These are phyloP conservation scores for Podospora didyma DNA, from an alignment of 495 filamentous ascomycete species.

Conservation along the genomic window DNA sequence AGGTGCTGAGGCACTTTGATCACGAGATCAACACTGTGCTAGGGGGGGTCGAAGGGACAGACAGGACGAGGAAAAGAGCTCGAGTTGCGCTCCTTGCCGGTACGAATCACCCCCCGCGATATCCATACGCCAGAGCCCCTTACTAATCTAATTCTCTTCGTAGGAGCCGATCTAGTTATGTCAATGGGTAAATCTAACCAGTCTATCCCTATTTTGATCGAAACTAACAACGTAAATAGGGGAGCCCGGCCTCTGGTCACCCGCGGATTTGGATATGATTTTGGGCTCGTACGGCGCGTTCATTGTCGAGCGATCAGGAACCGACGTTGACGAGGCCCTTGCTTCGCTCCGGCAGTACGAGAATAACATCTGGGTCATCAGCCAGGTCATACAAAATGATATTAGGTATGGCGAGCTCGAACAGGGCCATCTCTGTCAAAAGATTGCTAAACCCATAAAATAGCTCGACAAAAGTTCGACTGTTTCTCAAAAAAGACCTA, in stretches of 20 bases:
- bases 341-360: conserved; percentile 64
- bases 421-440: no score
- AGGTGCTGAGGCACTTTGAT: conserved; percentile 84
- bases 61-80: conserved; percentile 50
- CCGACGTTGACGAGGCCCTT: conserved; percentile 80
- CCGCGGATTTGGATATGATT: conserved; percentile 80
- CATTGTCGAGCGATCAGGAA: conserved; percentile 86
- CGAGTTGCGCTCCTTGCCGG: conserved; percentile 58
- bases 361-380: conserved; percentile 78
- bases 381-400: conserved; percentile 85
- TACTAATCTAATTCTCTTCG: conserved; percentile 41
- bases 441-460: conserved; percentile 1
- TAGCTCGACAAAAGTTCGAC: conserved; percentile 76
- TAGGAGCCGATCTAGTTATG: conserved; percentile 77
- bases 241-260: conserved; percentile 67
- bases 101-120: not conserved
- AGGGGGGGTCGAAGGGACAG: conserved; percentile 63
- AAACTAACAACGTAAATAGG: conserved; percentile 27
- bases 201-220: not conserved
- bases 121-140: not conserved
- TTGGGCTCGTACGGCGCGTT: conserved; percentile 83
- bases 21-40: conserved; percentile 79
- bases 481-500: conserved; percentile 78
- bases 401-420: conserved; percentile 45
- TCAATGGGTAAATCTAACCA: conserved; percentile 55